Evolutionary conservation across 2,329 filamentous ascomycete genomes (phyloP).

Genomic region (Epichloe sp.): DNA sequence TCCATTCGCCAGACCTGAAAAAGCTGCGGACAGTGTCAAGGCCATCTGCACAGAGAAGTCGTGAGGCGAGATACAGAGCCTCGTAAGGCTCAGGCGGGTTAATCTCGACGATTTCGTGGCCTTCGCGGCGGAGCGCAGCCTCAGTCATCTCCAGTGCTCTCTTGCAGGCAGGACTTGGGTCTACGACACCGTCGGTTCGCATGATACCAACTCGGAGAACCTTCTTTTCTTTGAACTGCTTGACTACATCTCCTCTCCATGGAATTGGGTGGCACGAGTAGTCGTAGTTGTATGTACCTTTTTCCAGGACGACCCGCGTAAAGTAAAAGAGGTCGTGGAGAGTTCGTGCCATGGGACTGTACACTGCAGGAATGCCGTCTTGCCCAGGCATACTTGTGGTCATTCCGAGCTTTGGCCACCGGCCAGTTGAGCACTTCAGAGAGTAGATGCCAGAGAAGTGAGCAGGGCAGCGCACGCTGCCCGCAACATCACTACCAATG

Average conservation of each 20-base stretch:
- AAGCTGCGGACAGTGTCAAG: constrained; percentile 67
- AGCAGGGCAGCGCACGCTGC: constrained; percentile 74
- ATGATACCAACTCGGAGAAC: constrained; percentile 63
- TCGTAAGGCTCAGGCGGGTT: constrained; percentile 59
- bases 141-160: constrained; percentile 63
- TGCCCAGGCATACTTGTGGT: constrained; percentile 85
- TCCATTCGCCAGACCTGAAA: constrained; percentile 64
- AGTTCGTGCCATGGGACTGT: constrained; percentile 84
- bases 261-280: constrained; percentile 72
- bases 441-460: constrained; percentile 86
- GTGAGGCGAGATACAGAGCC: constrained; percentile 61
- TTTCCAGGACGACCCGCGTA: constrained; percentile 60
- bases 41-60: constrained; percentile 75
- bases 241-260: constrained; percentile 54
- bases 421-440: constrained; percentile 72
- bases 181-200: constrained; percentile 68
- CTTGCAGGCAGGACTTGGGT: constrained; percentile 72
- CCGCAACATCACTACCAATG: constrained; percentile 82
- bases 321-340: constrained; percentile 77
- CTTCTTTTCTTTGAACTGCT: constrained; percentile 46
- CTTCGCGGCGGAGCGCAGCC: constrained; percentile 52
- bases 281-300: constrained; percentile 84
- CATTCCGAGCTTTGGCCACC: constrained; percentile 79
- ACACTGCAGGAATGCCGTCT: constrained; percentile 79
- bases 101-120: constrained; percentile 58